phyloP scores from a whole-genome alignment of 169 alveolate genomes.

The Plasmodium fragile region DNA sequence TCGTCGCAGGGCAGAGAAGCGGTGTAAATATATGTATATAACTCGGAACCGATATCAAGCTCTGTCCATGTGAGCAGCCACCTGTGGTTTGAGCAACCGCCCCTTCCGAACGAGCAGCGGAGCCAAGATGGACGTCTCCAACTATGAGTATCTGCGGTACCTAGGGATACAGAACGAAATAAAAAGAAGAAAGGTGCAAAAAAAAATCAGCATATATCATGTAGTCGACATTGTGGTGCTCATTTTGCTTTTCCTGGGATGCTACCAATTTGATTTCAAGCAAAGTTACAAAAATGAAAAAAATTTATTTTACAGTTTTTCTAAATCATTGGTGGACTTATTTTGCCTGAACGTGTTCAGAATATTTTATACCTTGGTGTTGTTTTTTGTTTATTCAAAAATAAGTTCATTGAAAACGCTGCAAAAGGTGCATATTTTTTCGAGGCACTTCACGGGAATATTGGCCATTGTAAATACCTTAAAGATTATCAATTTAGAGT shows the following conservation, averaged over 20 bases:
- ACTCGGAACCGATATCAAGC: neutral
- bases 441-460: slow-evolving; percentile 40
- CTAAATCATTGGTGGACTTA: slow-evolving; percentile 25
- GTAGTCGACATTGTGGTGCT: slow-evolving; percentile 23
- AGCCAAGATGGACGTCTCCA: slow-evolving; percentile 55
- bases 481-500: slow-evolving; percentile 40
- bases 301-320: slow-evolving; percentile 22
- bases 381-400: neutral
- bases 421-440: neutral
- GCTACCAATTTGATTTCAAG: slow-evolving; percentile 23
- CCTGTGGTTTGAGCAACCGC: neutral
- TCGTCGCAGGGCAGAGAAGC: neutral
- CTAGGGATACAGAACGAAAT: slow-evolving; percentile 49
- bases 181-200: slow-evolving; percentile 15
- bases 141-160: slow-evolving; percentile 39
- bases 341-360: slow-evolving; percentile 8
- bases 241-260: slow-evolving; percentile 2
- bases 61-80: neutral
- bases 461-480: slow-evolving; percentile 5
- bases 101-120: neutral
- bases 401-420: slow-evolving; percentile 6
- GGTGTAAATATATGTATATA: too few species aligned
- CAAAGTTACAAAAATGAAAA: slow-evolving; percentile 22
- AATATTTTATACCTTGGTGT: slow-evolving; percentile 8
- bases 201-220: slow-evolving; percentile 40